Evolutionary conservation across 2,329 filamentous ascomycete genomes (phyloP), one percentile per base, ranked within the genome.

Genomic region (Moelleriella libera): DNA sequence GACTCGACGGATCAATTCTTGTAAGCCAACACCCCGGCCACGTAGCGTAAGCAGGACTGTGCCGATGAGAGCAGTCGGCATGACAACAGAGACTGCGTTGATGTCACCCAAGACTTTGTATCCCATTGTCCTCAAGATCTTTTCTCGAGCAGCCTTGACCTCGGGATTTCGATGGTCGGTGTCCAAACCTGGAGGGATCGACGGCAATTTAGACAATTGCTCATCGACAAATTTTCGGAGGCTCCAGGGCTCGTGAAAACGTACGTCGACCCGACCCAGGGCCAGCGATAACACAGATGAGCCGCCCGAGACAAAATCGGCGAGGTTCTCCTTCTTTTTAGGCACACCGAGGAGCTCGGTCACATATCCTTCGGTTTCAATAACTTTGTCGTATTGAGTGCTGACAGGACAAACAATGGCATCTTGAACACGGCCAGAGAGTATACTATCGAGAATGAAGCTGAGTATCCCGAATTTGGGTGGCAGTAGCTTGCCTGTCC

Each of bases 331-430:
- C 61, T 95, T 94, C 58, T 87, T 87, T 65, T 98, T 98, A 0
- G 92, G 92, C 51, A 94, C 83, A 3, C 92, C 92, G 0, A 98
- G 75, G 2, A 98, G 76, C 63, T 98, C 92, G 34, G 82, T 92
- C 43, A 97, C 90, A 59, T 98, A 98, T 5, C 88, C 92, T 64
- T 95, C 88, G 1, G 94, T 95, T 64, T 98, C 92, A 50, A 98
- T 94, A 48, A 98, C 92, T 61, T 97, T 98, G 71, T 98, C 92
- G 60, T 98, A 98, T 61, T 98, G 92, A 1, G 89, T 96, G 63
- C 86, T 94, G 43, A 98, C 92, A 0, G 92, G 92, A 56, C 90
- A 95, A 46, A 98, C 88, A 41, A 96, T 85, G 32, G 88, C 83
- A 63, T 98, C 92, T 44, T 94, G 74, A 0, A 95, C 88, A 6